These are phyloP conservation scores for Penicillium sp. DNA, from an alignment of 2,329 filamentous ascomycete species.

Conservation along the genomic window DNA sequence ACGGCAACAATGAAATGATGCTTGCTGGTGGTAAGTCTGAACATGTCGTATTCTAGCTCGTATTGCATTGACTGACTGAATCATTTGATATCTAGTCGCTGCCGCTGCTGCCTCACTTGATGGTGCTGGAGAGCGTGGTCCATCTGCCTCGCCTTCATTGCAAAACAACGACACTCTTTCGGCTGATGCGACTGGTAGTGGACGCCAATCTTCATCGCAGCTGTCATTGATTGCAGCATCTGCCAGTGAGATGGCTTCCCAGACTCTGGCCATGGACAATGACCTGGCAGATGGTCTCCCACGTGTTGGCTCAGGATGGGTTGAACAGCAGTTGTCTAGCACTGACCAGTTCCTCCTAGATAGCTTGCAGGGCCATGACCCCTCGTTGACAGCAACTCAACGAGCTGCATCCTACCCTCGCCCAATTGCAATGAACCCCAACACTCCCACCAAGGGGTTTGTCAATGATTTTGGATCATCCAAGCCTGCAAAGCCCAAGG, in stretches of 20 bases:
- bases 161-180: conserved; percentile 29
- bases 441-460: conserved; percentile 35
- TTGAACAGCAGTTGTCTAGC: conserved; percentile 31
- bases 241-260: conserved; percentile 43
- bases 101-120: conserved; percentile 27
- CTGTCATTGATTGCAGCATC: conserved; percentile 45
- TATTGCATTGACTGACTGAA: neutral
- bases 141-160: conserved; percentile 33
- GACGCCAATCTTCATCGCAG: conserved; percentile 36
- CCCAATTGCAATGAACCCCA: conserved; percentile 41
- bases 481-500: conserved; percentile 44
- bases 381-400: conserved; percentile 36
- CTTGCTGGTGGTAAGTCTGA: conserved; percentile 13
- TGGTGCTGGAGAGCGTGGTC: conserved; percentile 27
- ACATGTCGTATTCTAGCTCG: neutral
- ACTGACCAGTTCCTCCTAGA: conserved; percentile 39
- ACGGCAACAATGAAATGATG: conserved; percentile 25
- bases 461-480: conserved; percentile 39
- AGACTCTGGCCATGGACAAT: conserved; percentile 33
- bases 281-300: conserved; percentile 29
- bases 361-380: conserved; percentile 38
- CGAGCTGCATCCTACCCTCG: conserved; percentile 37
- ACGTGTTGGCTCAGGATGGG: conserved; percentile 28
- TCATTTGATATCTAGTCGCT: conserved; percentile 11
- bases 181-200: conserved; percentile 28